These are phyloP conservation scores for Oehlia diaphana DNA, from an alignment of 192 early-diverging fungal genomes.

Conservation along the genomic window DNA sequence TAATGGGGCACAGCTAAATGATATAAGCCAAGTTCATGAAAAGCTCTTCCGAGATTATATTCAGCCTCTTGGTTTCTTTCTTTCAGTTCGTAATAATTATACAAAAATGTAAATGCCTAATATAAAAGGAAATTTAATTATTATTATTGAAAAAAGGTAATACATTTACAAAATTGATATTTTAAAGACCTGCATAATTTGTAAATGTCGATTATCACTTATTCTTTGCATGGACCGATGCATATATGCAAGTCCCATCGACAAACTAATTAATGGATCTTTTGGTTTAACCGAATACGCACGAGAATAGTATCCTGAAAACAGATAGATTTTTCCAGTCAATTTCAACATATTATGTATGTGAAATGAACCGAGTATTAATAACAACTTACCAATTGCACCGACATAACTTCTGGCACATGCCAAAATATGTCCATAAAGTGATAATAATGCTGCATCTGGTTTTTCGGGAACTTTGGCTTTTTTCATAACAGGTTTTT, in stretches of 20 bases:
- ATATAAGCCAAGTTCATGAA: conserved; percentile 69
- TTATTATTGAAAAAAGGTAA: no score
- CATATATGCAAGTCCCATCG: conserved; percentile 60
- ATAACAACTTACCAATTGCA: conserved; percentile 55
- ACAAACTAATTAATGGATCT: conserved; percentile 68
- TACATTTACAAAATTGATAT: neutral
- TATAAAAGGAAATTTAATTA: neutral
- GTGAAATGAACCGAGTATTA: neutral
- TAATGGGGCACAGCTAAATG: conserved; percentile 90
- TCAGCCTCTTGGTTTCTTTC: conserved; percentile 58
- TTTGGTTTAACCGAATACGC: conserved; percentile 59
- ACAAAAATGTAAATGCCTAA: conserved; percentile 63
- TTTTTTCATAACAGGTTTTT: neutral
- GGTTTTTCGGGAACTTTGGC: neutral
- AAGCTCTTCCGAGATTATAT: conserved; percentile 89
- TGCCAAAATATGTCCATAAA: conserved; percentile 65
- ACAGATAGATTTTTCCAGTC: neutral
- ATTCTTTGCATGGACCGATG: conserved; percentile 70
- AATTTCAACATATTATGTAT: neutral
- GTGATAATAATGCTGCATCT: conserved; percentile 45
- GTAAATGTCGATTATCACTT: conserved; percentile 67
- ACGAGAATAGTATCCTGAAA: conserved; percentile 53
- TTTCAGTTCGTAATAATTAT: conserved; percentile 57
- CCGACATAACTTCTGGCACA: conserved; percentile 51
- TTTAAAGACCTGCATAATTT: conserved; percentile 52